Conservation (phyloP, 148 eudicot species). For the Talinum fruticosum region DNA sequence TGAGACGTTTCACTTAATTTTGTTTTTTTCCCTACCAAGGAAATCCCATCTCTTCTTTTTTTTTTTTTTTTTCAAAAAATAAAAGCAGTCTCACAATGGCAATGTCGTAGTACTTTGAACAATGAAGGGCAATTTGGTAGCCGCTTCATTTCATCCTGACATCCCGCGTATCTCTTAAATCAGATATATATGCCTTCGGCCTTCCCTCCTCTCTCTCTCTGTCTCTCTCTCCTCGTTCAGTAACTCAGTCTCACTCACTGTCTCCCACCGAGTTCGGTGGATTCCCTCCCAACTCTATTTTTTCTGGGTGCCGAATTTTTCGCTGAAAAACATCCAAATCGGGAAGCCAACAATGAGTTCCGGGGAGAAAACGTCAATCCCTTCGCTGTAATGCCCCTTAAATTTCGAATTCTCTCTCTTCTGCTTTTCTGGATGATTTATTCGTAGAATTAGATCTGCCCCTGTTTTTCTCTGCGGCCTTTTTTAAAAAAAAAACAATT, state of each 20-base stretch:
- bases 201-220: background rate
- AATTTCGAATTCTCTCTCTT: slow-evolving; percentile 28
- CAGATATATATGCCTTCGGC: background rate
- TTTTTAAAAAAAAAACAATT: background rate
- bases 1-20: no score
- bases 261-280: background rate
- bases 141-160: background rate
- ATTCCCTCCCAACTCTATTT: background rate
- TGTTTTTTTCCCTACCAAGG: no score
- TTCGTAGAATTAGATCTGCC: slow-evolving; percentile 24
- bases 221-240: slow-evolving; percentile 10
- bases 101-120: no score
- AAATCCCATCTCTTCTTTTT: no score
- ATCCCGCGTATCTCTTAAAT: slow-evolving; percentile 16
- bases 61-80: no score
- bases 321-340: slow-evolving; percentile 7
- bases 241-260: slow-evolving; percentile 11
- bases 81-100: no score
- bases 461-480: background rate
- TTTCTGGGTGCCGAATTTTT: slow-evolving; percentile 10
- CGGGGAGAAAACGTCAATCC: slow-evolving; percentile 82
- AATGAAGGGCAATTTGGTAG: background rate
- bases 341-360: slow-evolving; percentile 36
- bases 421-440: background rate
- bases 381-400: slow-evolving; percentile 52